Evolutionary conservation across 805 yeast genomes (phyloP), one percentile per base, ranked within the genome.

Genomic region (Ogataea glucozyma): DNA sequence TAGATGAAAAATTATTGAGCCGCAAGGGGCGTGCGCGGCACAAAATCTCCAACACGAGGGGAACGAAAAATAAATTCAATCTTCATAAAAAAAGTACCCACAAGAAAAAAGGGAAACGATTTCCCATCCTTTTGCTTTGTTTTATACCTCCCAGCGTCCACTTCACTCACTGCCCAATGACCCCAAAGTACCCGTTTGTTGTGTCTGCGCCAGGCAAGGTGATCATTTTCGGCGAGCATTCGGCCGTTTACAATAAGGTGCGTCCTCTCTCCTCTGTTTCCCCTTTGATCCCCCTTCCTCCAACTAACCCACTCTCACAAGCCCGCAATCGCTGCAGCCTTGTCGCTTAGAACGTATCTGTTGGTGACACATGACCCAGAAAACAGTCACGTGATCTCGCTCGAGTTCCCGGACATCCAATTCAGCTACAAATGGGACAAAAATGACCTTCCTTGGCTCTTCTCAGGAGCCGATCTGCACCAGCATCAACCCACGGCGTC

Each of bases 171-270:
- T 7, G 8, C 16, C 31, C 13, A 27, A 36, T 36, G 39, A 19
- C 18, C 17, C 18, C 16, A 3, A 21, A 9, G 23, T 58, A 60
- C 31, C 85, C 88, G 14, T 88, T 90, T 62, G 65, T 79, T 38
- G 87, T 88, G 2, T 86, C 96, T 41, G 93, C 99, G 1, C 99
- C 99, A 0, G 99, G 99, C 4, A 93, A 93, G 59, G 96, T 89
- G 33, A 93, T 93, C 54, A 73, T 93, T 26, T 93, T 90, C 62
- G 99, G 99, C 17, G 99, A 93, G 60, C 99, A 93, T 59, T 86
- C 97, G 6, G 98, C 95, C 2, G 99, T 93, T 0, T 87, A 86
- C 61, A 83, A 86, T 34, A 86, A 81, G 58, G 76, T 72, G 56
- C 31, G 72, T 63, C 9, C 19, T 18, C 22, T 23, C 26, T 3